phyloP scores from a whole-genome alignment of 345 rosid genomes.

The Mangifera indica region DNA sequence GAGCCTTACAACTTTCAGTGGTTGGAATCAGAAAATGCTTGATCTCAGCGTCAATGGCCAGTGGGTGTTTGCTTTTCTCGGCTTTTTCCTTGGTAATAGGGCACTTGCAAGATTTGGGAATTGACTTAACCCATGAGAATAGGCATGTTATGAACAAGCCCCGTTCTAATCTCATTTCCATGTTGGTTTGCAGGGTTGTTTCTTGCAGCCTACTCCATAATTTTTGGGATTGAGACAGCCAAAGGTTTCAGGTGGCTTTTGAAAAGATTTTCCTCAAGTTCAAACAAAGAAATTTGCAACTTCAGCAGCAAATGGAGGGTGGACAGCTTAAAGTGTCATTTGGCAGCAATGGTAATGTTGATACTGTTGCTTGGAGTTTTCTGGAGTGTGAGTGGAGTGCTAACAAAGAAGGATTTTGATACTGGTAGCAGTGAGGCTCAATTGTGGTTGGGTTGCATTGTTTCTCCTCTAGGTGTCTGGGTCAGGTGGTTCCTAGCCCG shows the following conservation, averaged over 20 bases:
- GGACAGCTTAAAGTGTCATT: slow-evolving; percentile 43
- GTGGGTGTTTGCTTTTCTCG: slow-evolving; percentile 64
- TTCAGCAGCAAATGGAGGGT: slow-evolving; percentile 35
- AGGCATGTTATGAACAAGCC: background rate
- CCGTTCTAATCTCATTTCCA: background rate
- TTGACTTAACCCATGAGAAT: too few species aligned
- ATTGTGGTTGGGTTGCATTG: slow-evolving; percentile 79
- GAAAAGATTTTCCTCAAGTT: slow-evolving; percentile 17
- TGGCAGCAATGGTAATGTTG: slow-evolving; percentile 39
- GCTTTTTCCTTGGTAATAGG: slow-evolving; percentile 67
- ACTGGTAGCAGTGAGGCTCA: slow-evolving; percentile 50
- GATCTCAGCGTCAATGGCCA: slow-evolving; percentile 70
- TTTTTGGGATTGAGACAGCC: slow-evolving; percentile 78
- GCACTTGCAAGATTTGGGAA: background rate
- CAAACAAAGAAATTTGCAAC: slow-evolving; percentile 15
- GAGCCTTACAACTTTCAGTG: slow-evolving; percentile 94
- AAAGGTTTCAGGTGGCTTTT: slow-evolving; percentile 66
- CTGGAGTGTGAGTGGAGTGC: slow-evolving; percentile 44
- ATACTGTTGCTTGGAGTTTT: slow-evolving; percentile 43
- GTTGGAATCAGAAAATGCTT: slow-evolving; percentile 97
- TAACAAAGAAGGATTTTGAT: slow-evolving; percentile 49
- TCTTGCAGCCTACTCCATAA: slow-evolving; percentile 69
- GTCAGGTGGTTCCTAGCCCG: slow-evolving; percentile 92
- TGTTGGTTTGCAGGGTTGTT: slow-evolving; percentile 59
- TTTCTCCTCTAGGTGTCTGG: slow-evolving; percentile 87